A percentile compares a stretch with the other conserved stretches of the same genome.
Conservation (phyloP, 2,329 filamentous ascomycete genomes). For the Paraphoma sp. region DNA sequence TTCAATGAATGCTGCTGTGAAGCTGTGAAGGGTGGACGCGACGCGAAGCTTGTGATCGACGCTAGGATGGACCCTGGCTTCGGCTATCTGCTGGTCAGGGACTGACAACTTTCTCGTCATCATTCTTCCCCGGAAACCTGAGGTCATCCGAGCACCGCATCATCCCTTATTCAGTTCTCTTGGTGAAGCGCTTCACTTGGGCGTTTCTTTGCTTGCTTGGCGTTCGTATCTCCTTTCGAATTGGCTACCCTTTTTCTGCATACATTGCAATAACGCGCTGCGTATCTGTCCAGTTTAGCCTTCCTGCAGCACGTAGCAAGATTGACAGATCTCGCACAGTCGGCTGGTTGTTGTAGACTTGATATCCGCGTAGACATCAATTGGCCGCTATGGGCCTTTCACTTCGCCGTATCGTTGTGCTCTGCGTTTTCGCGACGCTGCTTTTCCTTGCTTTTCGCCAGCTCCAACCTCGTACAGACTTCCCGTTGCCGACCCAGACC, state of each 20-base stretch:
- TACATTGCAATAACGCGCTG: not conserved
- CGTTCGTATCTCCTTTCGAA: not conserved
- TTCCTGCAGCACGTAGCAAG: not conserved
- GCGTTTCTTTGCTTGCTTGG: not conserved
- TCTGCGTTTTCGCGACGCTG: slow-evolving; percentile 34
- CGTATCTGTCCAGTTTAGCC: not conserved
- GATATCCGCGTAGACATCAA: not conserved
- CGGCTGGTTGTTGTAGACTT: slow-evolving; percentile 1
- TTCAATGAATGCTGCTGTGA: too few species aligned
- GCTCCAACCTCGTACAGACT: slow-evolving; percentile 22
- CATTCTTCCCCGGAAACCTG: not conserved
- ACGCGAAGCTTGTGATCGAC: not conserved
- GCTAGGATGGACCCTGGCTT: slow-evolving; percentile 4
- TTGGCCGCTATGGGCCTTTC: slow-evolving; percentile 32
- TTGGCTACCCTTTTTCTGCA: not conserved
- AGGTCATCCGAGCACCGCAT: slow-evolving; percentile 10
- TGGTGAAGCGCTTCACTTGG: not conserved
- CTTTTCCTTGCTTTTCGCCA: slow-evolving; percentile 41
- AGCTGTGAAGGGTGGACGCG: not conserved
- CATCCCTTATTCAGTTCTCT: not conserved
- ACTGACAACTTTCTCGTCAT: not conserved
- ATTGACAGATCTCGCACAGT: not conserved
- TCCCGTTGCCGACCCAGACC: slow-evolving; percentile 28
- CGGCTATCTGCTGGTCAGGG: not conserved
- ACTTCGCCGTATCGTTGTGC: slow-evolving; percentile 37